These are phyloP conservation scores for Aspergillus sp. DNA, from an alignment of 2,329 filamentous ascomycete species.

Conservation along the genomic window DNA sequence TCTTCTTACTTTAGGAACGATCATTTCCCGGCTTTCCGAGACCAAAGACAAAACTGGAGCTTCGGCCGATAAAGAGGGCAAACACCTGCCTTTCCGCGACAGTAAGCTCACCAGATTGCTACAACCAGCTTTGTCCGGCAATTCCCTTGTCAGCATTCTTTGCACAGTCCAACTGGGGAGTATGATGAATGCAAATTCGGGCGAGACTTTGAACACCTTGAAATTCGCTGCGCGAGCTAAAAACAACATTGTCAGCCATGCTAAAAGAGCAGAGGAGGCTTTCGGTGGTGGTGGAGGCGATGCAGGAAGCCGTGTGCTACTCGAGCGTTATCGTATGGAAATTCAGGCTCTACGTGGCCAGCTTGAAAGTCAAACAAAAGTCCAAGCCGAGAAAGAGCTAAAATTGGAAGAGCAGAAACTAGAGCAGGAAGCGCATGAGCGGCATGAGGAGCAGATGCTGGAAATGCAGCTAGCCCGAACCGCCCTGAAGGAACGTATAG, in stretches of 20 bases:
- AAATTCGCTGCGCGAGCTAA: conserved; percentile 96
- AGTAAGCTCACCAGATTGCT: conserved; percentile 93
- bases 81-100: conserved; percentile 94
- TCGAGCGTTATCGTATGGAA: conserved; percentile 92
- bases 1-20: conserved; percentile 87
- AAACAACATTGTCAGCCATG: conserved; percentile 97
- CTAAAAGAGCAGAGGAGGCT: conserved; percentile 90
- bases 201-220: conserved; percentile 90
- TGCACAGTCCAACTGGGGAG: conserved; percentile 93
- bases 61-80: conserved; percentile 74
- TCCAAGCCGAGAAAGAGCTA: conserved; percentile 59
- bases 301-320: conserved; percentile 77
- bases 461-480: conserved; percentile 98
- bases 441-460: conserved; percentile 95
- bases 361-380: conserved; percentile 77
- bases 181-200: conserved; percentile 70
- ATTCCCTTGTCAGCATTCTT: conserved; percentile 93
- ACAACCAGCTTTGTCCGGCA: conserved; percentile 87
- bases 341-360: conserved; percentile 79
- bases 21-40: conserved; percentile 89
- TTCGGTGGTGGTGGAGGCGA: conserved; percentile 73
- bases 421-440: conserved; percentile 76
- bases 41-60: conserved; percentile 79
- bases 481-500: conserved; percentile 93
- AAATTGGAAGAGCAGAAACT: conserved; percentile 71